Evolutionary conservation across 2,329 filamentous ascomycete genomes (phyloP), one percentile per base, ranked within the genome.

Genomic region (Bipolaris oryzae): DNA sequence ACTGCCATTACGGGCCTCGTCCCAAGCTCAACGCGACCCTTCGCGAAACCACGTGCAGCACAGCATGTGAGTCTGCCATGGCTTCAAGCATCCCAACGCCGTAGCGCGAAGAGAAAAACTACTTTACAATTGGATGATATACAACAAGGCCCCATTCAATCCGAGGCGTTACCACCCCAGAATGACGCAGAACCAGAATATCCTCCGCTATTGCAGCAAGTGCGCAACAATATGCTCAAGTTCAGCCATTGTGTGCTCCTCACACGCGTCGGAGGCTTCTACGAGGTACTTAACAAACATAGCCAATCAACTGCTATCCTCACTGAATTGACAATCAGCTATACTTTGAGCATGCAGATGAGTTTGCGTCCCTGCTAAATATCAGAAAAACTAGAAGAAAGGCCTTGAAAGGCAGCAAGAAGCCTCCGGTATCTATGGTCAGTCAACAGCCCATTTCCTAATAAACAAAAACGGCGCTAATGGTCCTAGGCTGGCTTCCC

Each of bases 311-410:
- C 15, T 10, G 10, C 11, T 7, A 13, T 13, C 20, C 13, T 28
- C 45, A 50, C 60, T 70, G 45, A 69, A 46, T 13, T 21, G 20
- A 43, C 25, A 4, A 23, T 15, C 25, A 77, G 84, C 81, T 99
- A 56, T 99, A 99, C 78, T 96, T 98, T 75, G 90, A 96, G 68
- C 93, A 99, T 74, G 95, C 96, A 10, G 90, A 96, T 56, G 88
- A 96, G 71, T 90, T 89, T 74, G 94, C 90, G 1, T 90, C 92
- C 1, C 80, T 96, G 42, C 82, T 99, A 62, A 95, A 92, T 68
- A 79, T 99, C 70, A 98, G 97, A 76, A 87, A 96, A 52, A 88
- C 89, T 2, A 85, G 85, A 53, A 95, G 91, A 74, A 92, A 87
- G 76, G 92, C 90, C 1, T 43, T 64, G 0, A 75, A 62, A 49